phyloP scores from a whole-genome alignment of 2,329 filamentous ascomycete species.

The Trichothecium roseum region DNA sequence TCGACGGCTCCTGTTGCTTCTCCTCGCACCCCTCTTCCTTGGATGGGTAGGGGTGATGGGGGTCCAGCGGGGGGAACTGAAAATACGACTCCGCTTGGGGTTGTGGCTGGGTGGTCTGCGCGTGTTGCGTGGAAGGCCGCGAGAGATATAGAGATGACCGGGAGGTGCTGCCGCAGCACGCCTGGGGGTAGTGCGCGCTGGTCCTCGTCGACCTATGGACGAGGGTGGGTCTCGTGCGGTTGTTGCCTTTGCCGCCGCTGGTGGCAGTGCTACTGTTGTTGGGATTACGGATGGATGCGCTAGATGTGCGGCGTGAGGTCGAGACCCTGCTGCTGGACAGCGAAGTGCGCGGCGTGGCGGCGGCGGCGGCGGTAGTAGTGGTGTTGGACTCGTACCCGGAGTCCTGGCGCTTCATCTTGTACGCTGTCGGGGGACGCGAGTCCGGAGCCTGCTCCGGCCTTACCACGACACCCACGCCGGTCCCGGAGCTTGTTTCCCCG shows the following conservation, averaged over 20 bases:
- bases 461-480: background rate
- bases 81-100: background rate
- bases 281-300: slow-evolving; percentile 9
- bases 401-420: slow-evolving; percentile 43
- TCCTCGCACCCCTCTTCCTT: slow-evolving; percentile 7
- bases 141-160: slow-evolving; percentile 29
- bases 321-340: slow-evolving; percentile 17
- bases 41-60: background rate
- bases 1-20: slow-evolving; percentile 8
- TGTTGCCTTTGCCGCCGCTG: slow-evolving; percentile 5
- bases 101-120: slow-evolving; percentile 7
- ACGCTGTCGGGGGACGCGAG: slow-evolving; percentile 19
- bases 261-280: slow-evolving; percentile 2
- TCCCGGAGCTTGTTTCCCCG: slow-evolving; percentile 3
- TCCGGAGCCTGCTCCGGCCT: slow-evolving; percentile 9
- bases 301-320: slow-evolving; percentile 23
- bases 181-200: too few species aligned
- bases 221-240: slow-evolving; percentile 27
- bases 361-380: slow-evolving; percentile 17
- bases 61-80: background rate
- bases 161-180: slow-evolving; percentile 12
- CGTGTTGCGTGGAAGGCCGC: slow-evolving; percentile 30
- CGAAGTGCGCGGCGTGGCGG: slow-evolving; percentile 22
- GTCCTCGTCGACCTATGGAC: slow-evolving; percentile 11
- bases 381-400: slow-evolving; percentile 47